These are phyloP conservation scores for Heliosperma pusillum DNA, from an alignment of 148 eudicot species.

Conservation along the genomic window DNA sequence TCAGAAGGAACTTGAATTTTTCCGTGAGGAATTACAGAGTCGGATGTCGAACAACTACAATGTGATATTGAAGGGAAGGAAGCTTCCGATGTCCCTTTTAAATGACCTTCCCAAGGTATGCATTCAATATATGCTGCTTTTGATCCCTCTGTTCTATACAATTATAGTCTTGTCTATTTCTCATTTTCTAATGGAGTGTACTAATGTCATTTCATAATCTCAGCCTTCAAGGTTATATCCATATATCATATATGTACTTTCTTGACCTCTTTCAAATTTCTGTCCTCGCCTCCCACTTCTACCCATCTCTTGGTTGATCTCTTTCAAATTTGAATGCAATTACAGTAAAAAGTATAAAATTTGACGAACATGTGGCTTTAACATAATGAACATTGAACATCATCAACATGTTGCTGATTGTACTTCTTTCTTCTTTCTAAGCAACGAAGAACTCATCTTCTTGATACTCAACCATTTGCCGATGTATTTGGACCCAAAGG, in stretches of 20 bases:
- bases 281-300: neutral
- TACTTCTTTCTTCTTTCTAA: conserved; percentile 17
- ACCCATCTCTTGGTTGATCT: neutral
- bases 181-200: neutral
- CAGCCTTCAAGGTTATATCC: neutral
- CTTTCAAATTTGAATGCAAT: neutral
- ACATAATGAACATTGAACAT: neutral
- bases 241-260: neutral
- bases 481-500: conserved; percentile 86
- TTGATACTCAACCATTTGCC: conserved; percentile 78
- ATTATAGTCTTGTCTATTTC: neutral
- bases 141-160: neutral
- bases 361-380: neutral
- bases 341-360: neutral
- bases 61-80: conserved; percentile 74
- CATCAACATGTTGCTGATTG: neutral
- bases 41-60: conserved; percentile 72
- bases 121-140: neutral
- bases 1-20: conserved; percentile 82
- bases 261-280: too few relatives aligned
- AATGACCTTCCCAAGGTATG: conserved; percentile 84
- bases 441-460: conserved; percentile 94
- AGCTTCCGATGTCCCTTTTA: conserved; percentile 84
- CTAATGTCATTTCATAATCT: neutral
- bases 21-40: conserved; percentile 68